Percentiles rank a stretch among this genome's conserved stretches.
These are phyloP conservation scores for Barnettozyma salicaria DNA, from an alignment of 805 yeast species.

Conservation along the genomic window DNA sequence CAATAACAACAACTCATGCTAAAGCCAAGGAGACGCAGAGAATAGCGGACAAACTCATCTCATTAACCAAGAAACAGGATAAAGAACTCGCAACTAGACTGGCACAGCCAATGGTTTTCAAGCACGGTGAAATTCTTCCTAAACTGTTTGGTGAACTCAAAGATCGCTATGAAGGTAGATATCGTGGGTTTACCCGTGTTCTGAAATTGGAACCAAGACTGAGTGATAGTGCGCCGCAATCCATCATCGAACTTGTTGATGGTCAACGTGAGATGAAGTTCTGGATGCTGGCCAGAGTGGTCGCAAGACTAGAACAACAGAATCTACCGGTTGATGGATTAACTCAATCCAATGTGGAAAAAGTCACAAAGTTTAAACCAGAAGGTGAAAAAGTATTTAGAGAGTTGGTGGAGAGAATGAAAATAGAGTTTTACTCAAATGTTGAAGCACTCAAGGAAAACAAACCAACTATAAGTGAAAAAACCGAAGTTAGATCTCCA, in stretches of 20 bases:
- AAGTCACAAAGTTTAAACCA: constrained; percentile 40
- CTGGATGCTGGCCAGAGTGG: constrained; percentile 74
- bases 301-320: constrained; percentile 72
- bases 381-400: constrained; percentile 50
- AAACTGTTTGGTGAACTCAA: constrained; percentile 62
- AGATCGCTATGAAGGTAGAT: constrained; percentile 54
- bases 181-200: constrained; percentile 83
- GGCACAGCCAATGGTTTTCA: constrained; percentile 39
- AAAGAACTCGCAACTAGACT: constrained; percentile 26
- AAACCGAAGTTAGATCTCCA: constrained; percentile 17
- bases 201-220: constrained; percentile 77
- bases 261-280: constrained; percentile 62
- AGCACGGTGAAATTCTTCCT: constrained; percentile 47
- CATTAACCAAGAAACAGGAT: constrained; percentile 44
- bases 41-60: constrained; percentile 56
- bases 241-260: constrained; percentile 82
- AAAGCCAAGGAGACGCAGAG: constrained; percentile 68
- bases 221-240: constrained; percentile 88
- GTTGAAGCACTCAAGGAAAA: constrained; percentile 14
- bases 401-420: constrained; percentile 55
- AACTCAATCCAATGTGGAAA: constrained; percentile 51
- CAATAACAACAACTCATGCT: constrained; percentile 66
- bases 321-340: constrained; percentile 45
- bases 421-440: constrained; percentile 36
- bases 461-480: constrained; percentile 15